Conservation (phyloP, 192 early-diverging fungal species). For the Helicostylum pulchrum region DNA sequence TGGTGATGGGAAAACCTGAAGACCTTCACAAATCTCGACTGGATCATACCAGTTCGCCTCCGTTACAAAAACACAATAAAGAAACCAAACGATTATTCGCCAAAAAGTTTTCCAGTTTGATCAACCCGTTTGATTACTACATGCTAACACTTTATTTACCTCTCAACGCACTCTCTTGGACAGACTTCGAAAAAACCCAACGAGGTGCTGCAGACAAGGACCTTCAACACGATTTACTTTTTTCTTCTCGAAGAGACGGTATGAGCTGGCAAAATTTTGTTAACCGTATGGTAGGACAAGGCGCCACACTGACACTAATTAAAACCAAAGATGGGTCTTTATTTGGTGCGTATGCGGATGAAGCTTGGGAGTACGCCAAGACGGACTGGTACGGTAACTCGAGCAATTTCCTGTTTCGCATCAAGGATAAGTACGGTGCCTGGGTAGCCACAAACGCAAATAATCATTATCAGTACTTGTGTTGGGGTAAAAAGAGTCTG, state of each 20-base stretch:
- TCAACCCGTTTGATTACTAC: conserved; percentile 40
- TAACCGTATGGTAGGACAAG: conserved; percentile 33
- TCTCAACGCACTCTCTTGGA: conserved; percentile 13
- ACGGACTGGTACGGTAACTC: conserved; percentile 64
- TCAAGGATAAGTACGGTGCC: conserved; percentile 11
- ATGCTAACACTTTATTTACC: conserved; percentile 31
- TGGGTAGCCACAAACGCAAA: conserved; percentile 51
- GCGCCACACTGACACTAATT: conserved; percentile 48
- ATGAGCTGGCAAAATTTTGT: conserved; percentile 50
- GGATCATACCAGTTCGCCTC: conserved; percentile 4
- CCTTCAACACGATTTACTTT: conserved; percentile 35
- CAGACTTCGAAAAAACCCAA: conserved; percentile 11
- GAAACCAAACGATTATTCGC: background rate
- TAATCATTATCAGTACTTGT: conserved; percentile 71
- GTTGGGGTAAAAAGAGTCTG: conserved; percentile 68
- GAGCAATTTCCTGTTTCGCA: conserved; percentile 57
- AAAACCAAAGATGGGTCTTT: conserved; percentile 52
- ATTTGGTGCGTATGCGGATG: conserved; percentile 69
- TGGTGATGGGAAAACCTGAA: background rate
- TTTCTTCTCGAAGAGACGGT: conserved; percentile 46
- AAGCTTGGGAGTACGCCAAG: conserved; percentile 43
- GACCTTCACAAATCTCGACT: conserved; percentile 6
- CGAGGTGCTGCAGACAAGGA: background rate
- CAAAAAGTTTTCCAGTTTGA: conserved; percentile 28
- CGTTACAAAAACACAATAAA: background rate